These are phyloP conservation scores for Eucalyptus caleyi DNA, from an alignment of 345 rosid species.

Conservation along the genomic window DNA sequence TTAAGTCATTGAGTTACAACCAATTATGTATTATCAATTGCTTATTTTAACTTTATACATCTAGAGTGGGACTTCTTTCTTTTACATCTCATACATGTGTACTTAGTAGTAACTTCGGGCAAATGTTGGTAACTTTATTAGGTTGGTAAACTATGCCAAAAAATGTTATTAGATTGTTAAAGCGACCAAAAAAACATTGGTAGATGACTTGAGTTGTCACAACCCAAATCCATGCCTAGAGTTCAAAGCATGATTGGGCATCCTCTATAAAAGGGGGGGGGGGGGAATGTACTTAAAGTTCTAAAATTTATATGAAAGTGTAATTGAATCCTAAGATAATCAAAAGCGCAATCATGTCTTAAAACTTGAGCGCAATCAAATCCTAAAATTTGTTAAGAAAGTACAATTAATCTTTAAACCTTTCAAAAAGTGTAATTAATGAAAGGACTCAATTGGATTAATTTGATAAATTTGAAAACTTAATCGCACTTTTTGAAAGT, in stretches of 20 bases:
- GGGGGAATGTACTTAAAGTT: too few relatives aligned
- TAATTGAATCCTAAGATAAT: too few relatives aligned
- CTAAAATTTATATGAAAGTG: too few relatives aligned
- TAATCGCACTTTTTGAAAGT: too few relatives aligned
- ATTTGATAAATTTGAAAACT: too few relatives aligned
- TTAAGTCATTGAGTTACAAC: background rate
- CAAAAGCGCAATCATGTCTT: accelerated
- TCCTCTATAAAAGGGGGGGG: too few relatives aligned
- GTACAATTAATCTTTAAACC: too few relatives aligned
- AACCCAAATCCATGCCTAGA: background rate
- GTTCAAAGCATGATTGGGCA: too few relatives aligned
- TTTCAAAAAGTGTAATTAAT: too few relatives aligned
- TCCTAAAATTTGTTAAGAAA: accelerated
- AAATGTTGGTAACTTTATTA: background rate
- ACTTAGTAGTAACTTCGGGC: accelerated
- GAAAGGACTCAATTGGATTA: too few relatives aligned
- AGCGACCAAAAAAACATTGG: background rate
- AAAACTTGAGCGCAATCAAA: too few relatives aligned
- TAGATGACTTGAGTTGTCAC: background rate
- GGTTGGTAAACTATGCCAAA: background rate
- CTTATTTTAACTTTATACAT: background rate
- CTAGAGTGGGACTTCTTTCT: background rate
- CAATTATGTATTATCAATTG: too few relatives aligned
- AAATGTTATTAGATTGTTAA: background rate
- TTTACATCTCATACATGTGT: background rate